A percentile compares a stretch with the other conserved stretches of the same genome.
Evolutionary conservation across 208 protist species (phyloP).

Genomic region (Trypanosoma lewisi): DNA sequence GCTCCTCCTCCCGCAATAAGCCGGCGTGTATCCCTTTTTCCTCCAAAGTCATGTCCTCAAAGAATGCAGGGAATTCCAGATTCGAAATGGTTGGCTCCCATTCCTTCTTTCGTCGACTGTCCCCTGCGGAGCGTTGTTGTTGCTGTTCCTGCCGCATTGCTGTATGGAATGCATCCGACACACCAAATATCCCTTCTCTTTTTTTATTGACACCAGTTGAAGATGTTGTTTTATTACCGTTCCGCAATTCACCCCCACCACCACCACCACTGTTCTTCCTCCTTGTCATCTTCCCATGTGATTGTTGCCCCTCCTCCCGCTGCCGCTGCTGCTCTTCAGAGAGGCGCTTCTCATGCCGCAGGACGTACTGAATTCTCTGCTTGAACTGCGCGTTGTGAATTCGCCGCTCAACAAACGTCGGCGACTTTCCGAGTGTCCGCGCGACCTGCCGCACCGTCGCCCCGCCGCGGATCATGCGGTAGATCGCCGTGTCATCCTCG

Average conservation of each 20-base stretch:
- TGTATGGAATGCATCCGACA: background rate
- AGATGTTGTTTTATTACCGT: background rate
- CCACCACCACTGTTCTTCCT: background rate
- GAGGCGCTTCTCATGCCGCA: slow-evolving; percentile 53
- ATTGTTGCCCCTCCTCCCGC: background rate
- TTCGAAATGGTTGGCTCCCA: slow-evolving; percentile 70
- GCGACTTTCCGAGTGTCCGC: slow-evolving; percentile 78
- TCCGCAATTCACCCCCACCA: background rate
- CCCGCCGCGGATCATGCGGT: slow-evolving; percentile 82
- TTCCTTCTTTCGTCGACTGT: slow-evolving; percentile 40
- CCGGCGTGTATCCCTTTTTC: slow-evolving; percentile 57
- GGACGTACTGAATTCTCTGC: slow-evolving; percentile 76
- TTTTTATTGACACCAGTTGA: slow-evolving; percentile 11
- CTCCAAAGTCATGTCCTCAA: slow-evolving; percentile 68
- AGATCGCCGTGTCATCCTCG: slow-evolving; percentile 80
- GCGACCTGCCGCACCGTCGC: slow-evolving; percentile 76
- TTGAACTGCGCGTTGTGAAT: slow-evolving; percentile 90
- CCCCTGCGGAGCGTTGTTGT: background rate
- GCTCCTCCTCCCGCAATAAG: slow-evolving; percentile 27
- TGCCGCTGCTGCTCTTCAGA: background rate
- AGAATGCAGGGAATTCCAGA: slow-evolving; percentile 44
- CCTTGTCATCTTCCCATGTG: background rate
- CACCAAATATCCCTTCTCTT: slow-evolving; percentile 13
- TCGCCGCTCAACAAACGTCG: slow-evolving; percentile 79
- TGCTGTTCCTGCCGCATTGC: slow-evolving; percentile 6